Evolutionary conservation across 2,329 filamentous ascomycete genomes (phyloP).

Genomic region (Colletotrichum sp.): DNA sequence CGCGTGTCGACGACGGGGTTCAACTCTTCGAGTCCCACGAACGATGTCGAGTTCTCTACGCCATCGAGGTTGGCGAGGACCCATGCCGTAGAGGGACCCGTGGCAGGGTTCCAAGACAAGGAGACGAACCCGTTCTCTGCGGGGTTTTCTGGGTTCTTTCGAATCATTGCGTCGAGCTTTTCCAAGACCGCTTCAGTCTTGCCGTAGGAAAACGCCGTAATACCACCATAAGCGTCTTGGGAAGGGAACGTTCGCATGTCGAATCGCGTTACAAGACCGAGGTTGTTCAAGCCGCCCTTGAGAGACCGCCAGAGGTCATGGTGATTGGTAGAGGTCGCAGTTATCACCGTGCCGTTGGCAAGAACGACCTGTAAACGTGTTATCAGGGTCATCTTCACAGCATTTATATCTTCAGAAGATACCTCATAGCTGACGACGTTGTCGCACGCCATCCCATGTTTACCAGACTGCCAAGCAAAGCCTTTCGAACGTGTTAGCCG

Average conservation of each 20-base stretch:
- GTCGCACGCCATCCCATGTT: constrained; percentile 39
- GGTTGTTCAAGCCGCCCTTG: constrained; percentile 50
- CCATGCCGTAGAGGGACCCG: neutral
- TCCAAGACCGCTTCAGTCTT: neutral
- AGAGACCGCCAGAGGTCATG: constrained; percentile 47
- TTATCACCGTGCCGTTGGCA: constrained; percentile 41
- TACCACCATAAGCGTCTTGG: constrained; percentile 4
- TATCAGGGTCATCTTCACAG: too few relatives aligned
- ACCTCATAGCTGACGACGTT: constrained; percentile 32
- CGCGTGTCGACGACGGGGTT: neutral
- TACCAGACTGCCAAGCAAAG: constrained; percentile 22
- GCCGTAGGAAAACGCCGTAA: neutral
- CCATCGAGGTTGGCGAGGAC: neutral
- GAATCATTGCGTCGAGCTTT: neutral
- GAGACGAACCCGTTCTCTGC: neutral
- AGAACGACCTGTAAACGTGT: constrained; percentile 40
- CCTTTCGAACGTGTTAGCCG: neutral
- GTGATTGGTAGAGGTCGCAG: constrained; percentile 36
- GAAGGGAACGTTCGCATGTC: constrained; percentile 29
- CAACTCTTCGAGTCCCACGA: neutral
- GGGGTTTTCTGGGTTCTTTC: neutral
- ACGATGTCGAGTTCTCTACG: neutral
- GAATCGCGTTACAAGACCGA: constrained; percentile 41
- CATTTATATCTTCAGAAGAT: too few relatives aligned
- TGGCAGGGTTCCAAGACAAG: neutral